Base-by-base conservation (phyloP, 2,329 filamentous ascomycete species). In the Trichoderma asperellum region DNA sequence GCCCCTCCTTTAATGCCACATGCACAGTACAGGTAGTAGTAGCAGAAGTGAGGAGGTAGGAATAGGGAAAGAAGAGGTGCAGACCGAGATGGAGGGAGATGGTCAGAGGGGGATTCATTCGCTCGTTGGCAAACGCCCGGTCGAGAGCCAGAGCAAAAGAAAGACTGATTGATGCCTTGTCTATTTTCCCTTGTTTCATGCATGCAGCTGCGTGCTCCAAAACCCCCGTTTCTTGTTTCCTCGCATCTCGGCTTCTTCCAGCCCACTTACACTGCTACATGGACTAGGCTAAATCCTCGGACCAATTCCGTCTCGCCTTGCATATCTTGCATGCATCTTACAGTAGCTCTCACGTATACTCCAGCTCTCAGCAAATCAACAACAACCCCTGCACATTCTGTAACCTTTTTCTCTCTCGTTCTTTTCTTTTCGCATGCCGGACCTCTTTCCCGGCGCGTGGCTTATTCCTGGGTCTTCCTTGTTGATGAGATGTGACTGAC, bases 401-500 rank as follows among this genome's bases (percentile, higher is more conserved):
- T 43, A n/a, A 32, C 32, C 5, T 32, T 32, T 8, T 32, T 32
- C 24, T 24, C 24, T 24, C 24, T 24, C 24, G 2, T 32, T 32
- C 32, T 32, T 32, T 32, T 32, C 32, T 32, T 35, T 62, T 65
- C 43, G 62, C 52, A 47, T 56, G 18, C 53, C 55, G 32, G 53
- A 27, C 37, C 53, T 66, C 60, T 18, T 18, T 58, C n/a, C 53
- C 60, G 27, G 52, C 29, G 60, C 32, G 29, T 66, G 49, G 68
- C 60, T 64, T 53, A 10, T 43, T 14, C 3, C 18, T 3, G 16
- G 37, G 18, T n/a, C 0, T 43, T 43, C 6, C 16, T 32, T 57
- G 18, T 55, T 59, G 40, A 35, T 68, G 66, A 68, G 66, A 68
- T 69, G 60, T 69, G 52, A 69, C 60, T 18, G 8, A 24, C 32